Base-by-base conservation (phyloP, 768 basidiomycete genomes). In the Boletus sp. region DNA sequence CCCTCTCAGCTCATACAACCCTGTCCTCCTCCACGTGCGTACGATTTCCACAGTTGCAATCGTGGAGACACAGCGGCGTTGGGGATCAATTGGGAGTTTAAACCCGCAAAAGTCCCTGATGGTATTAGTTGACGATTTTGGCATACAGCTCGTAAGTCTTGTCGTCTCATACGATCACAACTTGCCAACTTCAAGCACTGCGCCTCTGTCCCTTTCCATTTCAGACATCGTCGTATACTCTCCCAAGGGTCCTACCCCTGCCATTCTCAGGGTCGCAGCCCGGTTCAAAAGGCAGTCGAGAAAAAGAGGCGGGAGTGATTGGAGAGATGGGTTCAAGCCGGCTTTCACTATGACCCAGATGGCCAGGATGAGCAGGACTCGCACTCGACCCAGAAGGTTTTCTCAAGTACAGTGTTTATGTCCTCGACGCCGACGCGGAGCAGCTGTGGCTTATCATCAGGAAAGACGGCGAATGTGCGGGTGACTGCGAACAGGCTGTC, bases 141-240 rank as follows among this genome's bases (percentile, higher is more conserved):
- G 24, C 24, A 24, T 24, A 24, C 24, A 24, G 24, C 24, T 24
- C 24, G 24, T 24, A 24, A 24, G 24, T 24, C 24, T 24, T 24
- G 24, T 24, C 24, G 24, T 24, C 24, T 24, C 24, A 24, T 24
- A 1, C 24, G 24, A 24, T 24, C 24, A 24, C 24, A 24, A 24
- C 24, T 24, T 24, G 24, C 24, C 24, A 24, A 24, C 24, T 24
- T 24, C 24, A 24, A 24, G 24, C 24, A 24, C n/a, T n/a, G n/a
- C n/a, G 24, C 24, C 24, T 24, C 1, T 24, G 24, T 24, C 1
- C 24, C 2, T 24, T 24, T 24, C 24, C 24, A 24, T 24, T 2
- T 24, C 24, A 44, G 93, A 96, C 65, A 84, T 96, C 39, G 86
- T 94, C 59, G 76, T 96, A 24, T 95, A 94, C 72, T 92, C 90